These are phyloP conservation scores for Globisporangium uncinulatum DNA, from an alignment of 352 stramenopile species.

Conservation along the genomic window DNA sequence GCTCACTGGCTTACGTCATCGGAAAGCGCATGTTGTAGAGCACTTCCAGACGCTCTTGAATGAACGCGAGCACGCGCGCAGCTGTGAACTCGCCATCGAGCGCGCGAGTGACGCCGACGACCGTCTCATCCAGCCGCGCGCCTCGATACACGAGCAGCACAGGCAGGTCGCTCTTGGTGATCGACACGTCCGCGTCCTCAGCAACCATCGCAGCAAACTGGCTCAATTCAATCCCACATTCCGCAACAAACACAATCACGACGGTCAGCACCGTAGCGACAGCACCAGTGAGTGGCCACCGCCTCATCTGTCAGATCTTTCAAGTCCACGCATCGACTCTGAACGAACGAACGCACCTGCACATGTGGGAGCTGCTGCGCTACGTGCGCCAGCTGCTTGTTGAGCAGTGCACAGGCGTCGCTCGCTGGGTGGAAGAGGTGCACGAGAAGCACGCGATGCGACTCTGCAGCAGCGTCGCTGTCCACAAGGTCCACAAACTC, in stretches of 20 bases:
- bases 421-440: conserved; percentile 70
- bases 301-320: background rate
- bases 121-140: conserved; percentile 40
- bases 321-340: background rate
- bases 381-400: conserved; percentile 54
- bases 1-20: background rate
- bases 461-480: conserved; percentile 11
- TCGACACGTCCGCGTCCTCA: conserved; percentile 59
- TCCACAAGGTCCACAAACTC: conserved; percentile 51
- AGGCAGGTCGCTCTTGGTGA: conserved; percentile 58
- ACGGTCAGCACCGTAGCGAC: too few relatives aligned
- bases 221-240: too few relatives aligned
- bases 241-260: too few relatives aligned
- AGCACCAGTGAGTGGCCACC: too few relatives aligned
- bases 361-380: conserved; percentile 45
- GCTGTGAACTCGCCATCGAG: conserved; percentile 65
- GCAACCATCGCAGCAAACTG: conserved; percentile 63
- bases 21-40: conserved; percentile 7
- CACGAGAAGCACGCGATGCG: conserved; percentile 30
- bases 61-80: conserved; percentile 32
- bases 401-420: conserved; percentile 68
- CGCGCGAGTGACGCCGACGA: conserved; percentile 48
- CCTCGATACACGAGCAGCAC: conserved; percentile 64
- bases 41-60: conserved; percentile 26
- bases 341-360: conserved; percentile 30